Evolutionary conservation across 2,329 filamentous ascomycete genomes (phyloP).

Genomic region (Sphaerulina vaccinii): DNA sequence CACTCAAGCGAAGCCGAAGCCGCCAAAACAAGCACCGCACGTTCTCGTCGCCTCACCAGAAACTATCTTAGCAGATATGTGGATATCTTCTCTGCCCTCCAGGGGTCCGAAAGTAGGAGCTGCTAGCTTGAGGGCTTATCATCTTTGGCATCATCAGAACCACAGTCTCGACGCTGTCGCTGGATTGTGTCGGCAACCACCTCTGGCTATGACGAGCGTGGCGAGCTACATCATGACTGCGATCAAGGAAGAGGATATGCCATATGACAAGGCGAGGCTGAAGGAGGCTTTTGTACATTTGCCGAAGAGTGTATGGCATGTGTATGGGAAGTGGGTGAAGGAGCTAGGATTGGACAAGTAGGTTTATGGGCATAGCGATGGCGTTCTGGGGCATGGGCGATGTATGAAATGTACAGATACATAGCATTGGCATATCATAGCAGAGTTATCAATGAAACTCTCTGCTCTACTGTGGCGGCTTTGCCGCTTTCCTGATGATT

Average conservation of each 20-base stretch:
- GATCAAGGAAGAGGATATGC: conserved; percentile 52
- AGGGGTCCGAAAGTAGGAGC: conserved; percentile 5
- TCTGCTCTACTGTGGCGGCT: no score
- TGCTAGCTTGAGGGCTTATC: conserved; percentile 53
- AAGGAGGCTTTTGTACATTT: conserved; percentile 28
- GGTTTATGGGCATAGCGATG: conserved; percentile 2
- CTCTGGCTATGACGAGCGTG: conserved; percentile 58
- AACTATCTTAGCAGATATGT: conserved; percentile 12
- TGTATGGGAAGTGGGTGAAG: conserved; percentile 11
- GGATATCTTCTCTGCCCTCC: conserved; percentile 11
- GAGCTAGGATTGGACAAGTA: conserved; percentile 8
- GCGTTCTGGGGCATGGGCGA: background rate
- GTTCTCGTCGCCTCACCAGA: conserved; percentile 8
- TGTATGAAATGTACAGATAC: no score
- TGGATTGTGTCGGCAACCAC: conserved; percentile 58
- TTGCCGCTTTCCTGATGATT: no score
- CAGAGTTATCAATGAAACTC: no score
- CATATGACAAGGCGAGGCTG: conserved; percentile 43
- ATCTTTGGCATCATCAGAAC: conserved; percentile 61
- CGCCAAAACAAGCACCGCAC: conserved; percentile 2
- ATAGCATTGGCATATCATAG: no score
- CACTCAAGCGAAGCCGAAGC: background rate
- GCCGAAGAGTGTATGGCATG: conserved; percentile 24
- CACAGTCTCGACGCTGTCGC: conserved; percentile 54
- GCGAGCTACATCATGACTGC: conserved; percentile 59